Percentiles rank a stretch among this genome's conserved stretches.
These are phyloP conservation scores for Polyplosphaeria fusca DNA, from an alignment of 495 filamentous ascomycete genomes.

Conservation along the genomic window DNA sequence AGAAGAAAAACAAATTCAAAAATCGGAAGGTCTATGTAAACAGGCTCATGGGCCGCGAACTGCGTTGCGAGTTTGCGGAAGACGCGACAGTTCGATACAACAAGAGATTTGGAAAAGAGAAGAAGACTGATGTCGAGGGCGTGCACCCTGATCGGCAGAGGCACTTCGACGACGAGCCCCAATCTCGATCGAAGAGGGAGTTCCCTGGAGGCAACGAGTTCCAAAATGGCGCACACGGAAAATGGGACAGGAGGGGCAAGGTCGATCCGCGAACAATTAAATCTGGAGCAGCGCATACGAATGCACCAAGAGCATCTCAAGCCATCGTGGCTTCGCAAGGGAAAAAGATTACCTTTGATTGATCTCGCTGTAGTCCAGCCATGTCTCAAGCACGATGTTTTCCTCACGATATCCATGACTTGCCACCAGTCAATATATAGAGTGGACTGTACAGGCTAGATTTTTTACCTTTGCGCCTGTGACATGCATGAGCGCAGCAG, in stretches of 20 bases:
- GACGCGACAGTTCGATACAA: constrained; percentile 81
- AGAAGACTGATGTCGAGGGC: constrained; percentile 42
- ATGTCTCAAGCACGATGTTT: too few species aligned
- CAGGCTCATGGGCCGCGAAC: constrained; percentile 66
- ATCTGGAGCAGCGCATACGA: constrained; percentile 46
- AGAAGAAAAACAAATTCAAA: constrained; percentile 55
- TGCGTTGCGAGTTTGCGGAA: constrained; percentile 92
- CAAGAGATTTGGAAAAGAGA: constrained; percentile 83
- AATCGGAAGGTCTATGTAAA: constrained; percentile 79
- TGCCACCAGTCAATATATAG: too few species aligned
- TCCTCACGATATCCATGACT: too few species aligned
- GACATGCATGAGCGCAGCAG: too few species aligned
- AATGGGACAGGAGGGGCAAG: constrained; percentile 22
- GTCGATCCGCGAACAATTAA: constrained; percentile 37
- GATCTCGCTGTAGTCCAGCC: too few species aligned
- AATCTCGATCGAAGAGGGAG: too few species aligned
- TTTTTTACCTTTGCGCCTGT: too few species aligned
- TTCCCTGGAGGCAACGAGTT: constrained; percentile 1
- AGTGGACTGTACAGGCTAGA: too few species aligned
- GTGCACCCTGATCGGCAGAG: constrained; percentile 12
- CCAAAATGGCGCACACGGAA: constrained; percentile 6
- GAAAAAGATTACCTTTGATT: constrained; percentile 78
- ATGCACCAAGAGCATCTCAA: constrained; percentile 59
- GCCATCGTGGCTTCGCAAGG: constrained; percentile 77
- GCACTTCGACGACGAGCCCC: constrained; percentile 6